Percentiles rank a stretch among this genome's conserved stretches.
Conservation (phyloP, 1,284 basidiomycete genomes). For the Clitocybe nebularis region DNA sequence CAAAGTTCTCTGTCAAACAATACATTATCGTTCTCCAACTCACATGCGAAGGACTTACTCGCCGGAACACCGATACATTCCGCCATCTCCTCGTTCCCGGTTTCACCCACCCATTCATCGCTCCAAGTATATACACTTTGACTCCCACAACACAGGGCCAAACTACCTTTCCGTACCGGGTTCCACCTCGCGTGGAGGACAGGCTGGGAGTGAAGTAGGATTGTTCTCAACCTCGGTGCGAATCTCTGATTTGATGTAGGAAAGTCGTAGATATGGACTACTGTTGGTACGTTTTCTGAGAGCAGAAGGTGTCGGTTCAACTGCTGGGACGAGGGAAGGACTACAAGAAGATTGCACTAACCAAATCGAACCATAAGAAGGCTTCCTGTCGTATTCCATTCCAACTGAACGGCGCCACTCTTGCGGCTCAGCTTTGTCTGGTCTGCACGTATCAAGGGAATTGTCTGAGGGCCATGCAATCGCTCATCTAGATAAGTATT, state of each 20-base stretch:
- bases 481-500: conserved; percentile 52
- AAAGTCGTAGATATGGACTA: conserved; percentile 60
- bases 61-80: conserved; percentile 80
- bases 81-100: conserved; percentile 60
- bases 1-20: conserved; percentile 51
- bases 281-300: conserved; percentile 58
- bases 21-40: background rate
- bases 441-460: conserved; percentile 48
- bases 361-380: conserved; percentile 72
- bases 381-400: conserved; percentile 75
- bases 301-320: conserved; percentile 4
- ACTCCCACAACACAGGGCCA: conserved; percentile 66
- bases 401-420: conserved; percentile 63
- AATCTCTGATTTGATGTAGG: conserved; percentile 50
- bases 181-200: conserved; percentile 73
- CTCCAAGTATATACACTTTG: conserved; percentile 78
- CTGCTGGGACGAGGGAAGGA: background rate
- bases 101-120: conserved; percentile 69
- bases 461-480: conserved; percentile 50
- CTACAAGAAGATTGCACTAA: conserved; percentile 26
- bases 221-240: conserved; percentile 55
- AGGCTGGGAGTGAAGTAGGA: conserved; percentile 59
- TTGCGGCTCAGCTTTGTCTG: conserved; percentile 58
- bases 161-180: conserved; percentile 63
- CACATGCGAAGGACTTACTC: conserved; percentile 41